These are phyloP conservation scores for Earliella scabrosa DNA, from an alignment of 1,284 basidiomycete genomes.

Conservation along the genomic window DNA sequence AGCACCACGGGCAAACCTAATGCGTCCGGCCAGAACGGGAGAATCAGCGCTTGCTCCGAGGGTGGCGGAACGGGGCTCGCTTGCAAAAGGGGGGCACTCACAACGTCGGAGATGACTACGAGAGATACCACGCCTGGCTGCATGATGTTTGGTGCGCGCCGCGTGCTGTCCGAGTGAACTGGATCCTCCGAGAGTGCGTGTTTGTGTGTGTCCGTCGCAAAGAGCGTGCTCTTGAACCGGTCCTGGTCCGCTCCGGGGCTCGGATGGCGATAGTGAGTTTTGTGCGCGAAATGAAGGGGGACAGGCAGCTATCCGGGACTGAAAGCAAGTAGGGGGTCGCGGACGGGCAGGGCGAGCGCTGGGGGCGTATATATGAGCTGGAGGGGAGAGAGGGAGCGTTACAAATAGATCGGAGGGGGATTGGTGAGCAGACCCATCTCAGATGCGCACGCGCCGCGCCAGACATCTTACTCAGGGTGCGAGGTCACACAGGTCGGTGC, in stretches of 20 bases:
- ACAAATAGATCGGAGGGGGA: conserved; percentile 26
- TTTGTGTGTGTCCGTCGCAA: conserved; percentile 1
- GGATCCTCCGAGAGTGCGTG: conserved; percentile 9
- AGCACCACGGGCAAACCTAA: conserved; percentile 77
- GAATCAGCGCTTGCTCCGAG: conserved; percentile 3
- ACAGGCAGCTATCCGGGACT: conserved; percentile 7
- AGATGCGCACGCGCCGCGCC: conserved; percentile 21
- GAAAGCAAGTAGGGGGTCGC: conserved; percentile 9
- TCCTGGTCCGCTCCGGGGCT: background rate
- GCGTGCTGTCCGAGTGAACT: background rate
- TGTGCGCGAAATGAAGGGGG: background rate
- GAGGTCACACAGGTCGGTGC: conserved; percentile 15
- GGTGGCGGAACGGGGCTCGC: conserved; percentile 7
- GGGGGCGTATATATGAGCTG: conserved; percentile 24
- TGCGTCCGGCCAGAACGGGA: background rate
- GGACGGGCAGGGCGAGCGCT: conserved; percentile 16
- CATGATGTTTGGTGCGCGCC: conserved; percentile 17
- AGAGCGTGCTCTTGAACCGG: background rate
- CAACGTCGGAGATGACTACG: conserved; percentile 74
- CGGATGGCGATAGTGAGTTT: background rate
- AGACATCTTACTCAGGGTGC: conserved; percentile 15
- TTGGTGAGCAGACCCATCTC: conserved; percentile 26
- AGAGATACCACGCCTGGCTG: conserved; percentile 56
- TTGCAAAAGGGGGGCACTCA: conserved; percentile 40
- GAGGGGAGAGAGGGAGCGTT: conserved; percentile 13